Evolutionary conservation across 805 yeast genomes (phyloP).

Genomic region (Yamadazyma phyllophila): DNA sequence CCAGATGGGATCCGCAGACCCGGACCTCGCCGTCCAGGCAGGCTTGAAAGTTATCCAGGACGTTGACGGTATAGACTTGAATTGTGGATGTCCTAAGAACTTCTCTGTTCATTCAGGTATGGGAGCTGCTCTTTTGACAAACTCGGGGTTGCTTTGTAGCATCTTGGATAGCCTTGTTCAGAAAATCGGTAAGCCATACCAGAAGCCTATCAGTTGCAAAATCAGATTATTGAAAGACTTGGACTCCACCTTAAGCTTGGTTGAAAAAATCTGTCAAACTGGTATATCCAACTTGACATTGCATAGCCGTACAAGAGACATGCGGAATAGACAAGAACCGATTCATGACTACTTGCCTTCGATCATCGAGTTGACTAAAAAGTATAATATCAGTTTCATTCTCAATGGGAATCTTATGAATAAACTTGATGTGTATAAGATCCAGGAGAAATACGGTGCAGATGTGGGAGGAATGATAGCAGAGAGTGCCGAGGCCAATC

Average conservation of each 20-base stretch:
- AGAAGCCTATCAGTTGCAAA: slow-evolving; percentile 86
- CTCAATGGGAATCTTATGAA: slow-evolving; percentile 76
- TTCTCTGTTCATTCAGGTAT: slow-evolving; percentile 93
- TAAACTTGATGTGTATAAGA: slow-evolving; percentile 48
- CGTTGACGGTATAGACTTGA: slow-evolving; percentile 90
- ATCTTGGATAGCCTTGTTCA: slow-evolving; percentile 69
- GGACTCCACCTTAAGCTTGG: slow-evolving; percentile 54
- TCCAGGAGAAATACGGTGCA: slow-evolving; percentile 51
- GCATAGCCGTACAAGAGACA: slow-evolving; percentile 85
- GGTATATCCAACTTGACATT: slow-evolving; percentile 86
- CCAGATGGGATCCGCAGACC: slow-evolving; percentile 85
- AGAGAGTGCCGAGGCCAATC: slow-evolving; percentile 82
- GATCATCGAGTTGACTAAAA: slow-evolving; percentile 60
- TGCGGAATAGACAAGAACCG: slow-evolving; percentile 87
- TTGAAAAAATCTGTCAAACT: slow-evolving; percentile 52
- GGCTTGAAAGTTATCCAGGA: slow-evolving; percentile 78
- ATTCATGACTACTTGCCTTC: slow-evolving; percentile 64
- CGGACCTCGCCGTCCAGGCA: slow-evolving; percentile 85
- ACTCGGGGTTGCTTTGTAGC: slow-evolving; percentile 74
- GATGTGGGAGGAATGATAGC: slow-evolving; percentile 91
- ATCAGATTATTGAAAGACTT: slow-evolving; percentile 68
- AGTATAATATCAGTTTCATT: slow-evolving; percentile 64
- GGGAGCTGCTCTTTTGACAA: slow-evolving; percentile 90
- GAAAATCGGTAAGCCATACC: slow-evolving; percentile 73
- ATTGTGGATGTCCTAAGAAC: slow-evolving; percentile 97